Evolutionary conservation across 495 filamentous ascomycete genomes (phyloP).

Genomic region (Aspergillus saccharolyticus): DNA sequence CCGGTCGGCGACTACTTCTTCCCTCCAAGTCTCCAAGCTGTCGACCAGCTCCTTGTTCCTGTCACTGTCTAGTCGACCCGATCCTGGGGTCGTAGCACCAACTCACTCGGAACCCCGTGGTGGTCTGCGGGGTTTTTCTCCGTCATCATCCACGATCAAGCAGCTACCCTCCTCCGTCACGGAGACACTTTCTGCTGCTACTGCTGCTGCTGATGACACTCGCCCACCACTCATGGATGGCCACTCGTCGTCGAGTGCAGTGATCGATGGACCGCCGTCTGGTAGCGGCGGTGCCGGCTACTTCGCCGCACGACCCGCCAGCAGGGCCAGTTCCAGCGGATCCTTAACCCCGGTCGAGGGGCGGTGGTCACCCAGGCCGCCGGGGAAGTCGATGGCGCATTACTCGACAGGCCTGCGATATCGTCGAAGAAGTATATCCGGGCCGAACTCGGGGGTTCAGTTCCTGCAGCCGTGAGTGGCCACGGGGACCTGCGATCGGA

Average conservation of each 20-base stretch:
- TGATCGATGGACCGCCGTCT: too few relatives aligned
- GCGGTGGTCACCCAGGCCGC: conserved; percentile 14
- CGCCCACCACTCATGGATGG: neutral
- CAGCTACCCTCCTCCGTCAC: neutral
- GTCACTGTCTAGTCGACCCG: conserved; percentile 16
- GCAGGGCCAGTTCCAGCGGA: conserved; percentile 20
- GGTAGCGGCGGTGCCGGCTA: conserved; percentile 21
- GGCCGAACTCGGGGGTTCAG: conserved; percentile 19
- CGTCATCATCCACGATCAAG: neutral
- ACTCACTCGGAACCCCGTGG: too few relatives aligned
- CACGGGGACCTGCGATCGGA: too few relatives aligned
- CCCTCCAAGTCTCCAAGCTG: conserved; percentile 15
- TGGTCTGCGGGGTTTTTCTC: neutral
- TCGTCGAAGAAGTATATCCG: conserved; percentile 29
- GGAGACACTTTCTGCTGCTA: neutral
- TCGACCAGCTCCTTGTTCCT: conserved; percentile 6
- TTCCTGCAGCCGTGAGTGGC: neutral
- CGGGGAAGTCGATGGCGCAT: conserved; percentile 23
- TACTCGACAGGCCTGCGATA: conserved; percentile 27
- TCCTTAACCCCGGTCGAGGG: conserved; percentile 24
- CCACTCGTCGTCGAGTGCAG: too few relatives aligned
- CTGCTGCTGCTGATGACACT: too few relatives aligned
- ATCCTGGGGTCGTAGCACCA: neutral
- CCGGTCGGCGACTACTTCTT: conserved; percentile 36
- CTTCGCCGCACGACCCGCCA: conserved; percentile 22